Evolutionary conservation across 352 stramenopile species (phyloP).

Genomic region (Pythium sukuiense): DNA sequence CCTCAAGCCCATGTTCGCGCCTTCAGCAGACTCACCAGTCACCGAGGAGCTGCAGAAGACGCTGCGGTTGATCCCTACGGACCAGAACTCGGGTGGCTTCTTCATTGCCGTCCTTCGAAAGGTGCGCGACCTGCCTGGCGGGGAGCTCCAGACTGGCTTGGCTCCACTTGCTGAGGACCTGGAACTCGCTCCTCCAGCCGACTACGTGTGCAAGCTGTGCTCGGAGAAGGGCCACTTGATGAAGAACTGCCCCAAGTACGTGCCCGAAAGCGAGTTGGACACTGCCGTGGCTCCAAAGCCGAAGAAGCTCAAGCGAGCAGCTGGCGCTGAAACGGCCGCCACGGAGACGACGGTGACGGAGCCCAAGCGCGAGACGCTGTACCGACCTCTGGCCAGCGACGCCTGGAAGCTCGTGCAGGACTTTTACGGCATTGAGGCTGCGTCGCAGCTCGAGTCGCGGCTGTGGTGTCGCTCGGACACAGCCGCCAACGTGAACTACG

Average conservation of each 20-base stretch:
- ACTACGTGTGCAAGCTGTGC: conserved; percentile 84
- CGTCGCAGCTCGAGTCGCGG: conserved; percentile 32
- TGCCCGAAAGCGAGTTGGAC: conserved; percentile 48
- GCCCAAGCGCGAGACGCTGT: conserved; percentile 63
- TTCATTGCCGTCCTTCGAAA: conserved; percentile 97
- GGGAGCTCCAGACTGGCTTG: conserved; percentile 48
- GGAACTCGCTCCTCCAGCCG: conserved; percentile 38
- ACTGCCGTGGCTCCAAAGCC: conserved; percentile 5
- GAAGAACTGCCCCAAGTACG: conserved; percentile 66
- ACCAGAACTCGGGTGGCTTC: conserved; percentile 98
- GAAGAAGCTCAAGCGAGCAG: conserved; percentile 51
- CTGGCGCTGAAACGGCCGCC: conserved; percentile 19
- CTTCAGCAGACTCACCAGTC: conserved; percentile 34
- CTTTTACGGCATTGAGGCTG: conserved; percentile 70
- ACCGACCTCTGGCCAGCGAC: conserved; percentile 61
- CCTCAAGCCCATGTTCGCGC: conserved; percentile 85
- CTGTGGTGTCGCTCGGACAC: conserved; percentile 82
- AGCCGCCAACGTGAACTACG: conserved; percentile 76
- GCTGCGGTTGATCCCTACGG: conserved; percentile 94
- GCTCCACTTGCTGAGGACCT: conserved; percentile 45
- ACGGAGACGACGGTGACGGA: conserved; percentile 9
- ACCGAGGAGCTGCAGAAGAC: conserved; percentile 83
- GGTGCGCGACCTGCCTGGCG: conserved; percentile 51
- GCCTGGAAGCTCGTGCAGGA: conserved; percentile 53
- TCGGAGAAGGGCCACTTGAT: conserved; percentile 62